A percentile compares a stretch with the other conserved stretches of the same genome.
Conservation (phyloP, 2,329 filamentous ascomycete species). For the Fusarium ambrosium region DNA sequence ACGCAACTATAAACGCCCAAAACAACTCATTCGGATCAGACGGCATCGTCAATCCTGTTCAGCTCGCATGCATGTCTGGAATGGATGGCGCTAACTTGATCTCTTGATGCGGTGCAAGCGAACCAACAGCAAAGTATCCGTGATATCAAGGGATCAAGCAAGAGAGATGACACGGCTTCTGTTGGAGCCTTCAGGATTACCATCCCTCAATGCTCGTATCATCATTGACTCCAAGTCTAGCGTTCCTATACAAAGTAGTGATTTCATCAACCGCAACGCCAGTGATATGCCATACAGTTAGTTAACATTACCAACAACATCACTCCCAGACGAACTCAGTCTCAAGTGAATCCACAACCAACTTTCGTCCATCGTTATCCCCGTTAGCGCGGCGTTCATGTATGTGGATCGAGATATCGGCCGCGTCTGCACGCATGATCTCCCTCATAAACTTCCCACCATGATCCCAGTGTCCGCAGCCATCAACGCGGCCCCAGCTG, state of each 20-base stretch:
- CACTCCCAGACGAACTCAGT: neutral
- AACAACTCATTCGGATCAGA: conserved; percentile 35
- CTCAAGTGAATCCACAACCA: neutral
- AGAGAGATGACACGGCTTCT: neutral
- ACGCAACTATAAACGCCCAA: conserved; percentile 26
- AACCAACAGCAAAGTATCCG: neutral
- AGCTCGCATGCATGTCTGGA: neutral
- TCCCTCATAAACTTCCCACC: conserved; percentile 17
- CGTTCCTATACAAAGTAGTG: neutral
- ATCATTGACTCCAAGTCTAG: conserved; percentile 17
- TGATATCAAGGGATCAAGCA: neutral
- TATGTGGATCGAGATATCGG: conserved; percentile 13
- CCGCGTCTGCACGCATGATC: conserved; percentile 14
- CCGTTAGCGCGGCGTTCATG: conserved; percentile 16
- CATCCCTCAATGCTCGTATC: neutral
- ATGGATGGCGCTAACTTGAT: conserved; percentile 12
- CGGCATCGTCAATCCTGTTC: conserved; percentile 33
- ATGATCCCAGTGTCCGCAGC: conserved; percentile 18
- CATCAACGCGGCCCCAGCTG: conserved; percentile 22
- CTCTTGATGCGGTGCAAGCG: neutral
- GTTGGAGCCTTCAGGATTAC: neutral
- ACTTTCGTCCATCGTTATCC: conserved; percentile 15
- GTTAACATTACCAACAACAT: conserved; percentile 13
- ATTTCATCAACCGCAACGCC: conserved; percentile 30
- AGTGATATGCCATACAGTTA: conserved; percentile 26